Evolutionary conservation across 2,329 filamentous ascomycete genomes (phyloP).

Genomic region (Ophiocordyceps australis): DNA sequence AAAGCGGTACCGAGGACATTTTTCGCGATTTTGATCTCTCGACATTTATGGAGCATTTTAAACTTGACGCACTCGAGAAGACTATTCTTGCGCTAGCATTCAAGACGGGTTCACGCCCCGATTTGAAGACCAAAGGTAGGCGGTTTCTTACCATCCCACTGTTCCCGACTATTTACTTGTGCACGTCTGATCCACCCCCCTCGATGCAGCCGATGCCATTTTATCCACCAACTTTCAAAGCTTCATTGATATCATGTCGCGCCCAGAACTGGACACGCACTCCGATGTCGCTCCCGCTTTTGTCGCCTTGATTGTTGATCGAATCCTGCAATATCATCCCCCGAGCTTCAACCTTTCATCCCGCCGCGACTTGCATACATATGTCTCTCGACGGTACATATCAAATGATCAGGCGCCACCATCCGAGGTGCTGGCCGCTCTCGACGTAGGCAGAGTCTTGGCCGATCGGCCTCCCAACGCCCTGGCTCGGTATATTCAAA

Average conservation of each 20-base stretch:
- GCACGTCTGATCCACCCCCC: slow-evolving; percentile 22
- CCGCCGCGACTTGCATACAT: slow-evolving; percentile 50
- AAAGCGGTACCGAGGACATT: slow-evolving; percentile 76
- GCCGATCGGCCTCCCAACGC: slow-evolving; percentile 36
- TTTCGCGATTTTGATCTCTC: slow-evolving; percentile 95
- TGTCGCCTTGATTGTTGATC: slow-evolving; percentile 66
- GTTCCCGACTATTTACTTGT: slow-evolving; percentile 9
- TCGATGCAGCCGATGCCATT: slow-evolving; percentile 64
- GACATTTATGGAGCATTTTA: slow-evolving; percentile 91
- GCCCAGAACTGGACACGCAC: slow-evolving; percentile 41
- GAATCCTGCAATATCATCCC: slow-evolving; percentile 72
- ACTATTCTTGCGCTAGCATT: slow-evolving; percentile 78
- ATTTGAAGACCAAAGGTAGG: slow-evolving; percentile 79
- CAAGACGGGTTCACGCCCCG: slow-evolving; percentile 60
- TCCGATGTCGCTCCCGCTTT: slow-evolving; percentile 51
- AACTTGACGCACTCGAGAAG: slow-evolving; percentile 75
- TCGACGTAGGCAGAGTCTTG: slow-evolving; percentile 51
- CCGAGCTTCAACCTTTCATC: slow-evolving; percentile 67
- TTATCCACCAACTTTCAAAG: slow-evolving; percentile 61
- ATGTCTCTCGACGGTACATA: slow-evolving; percentile 50
- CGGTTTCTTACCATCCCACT: slow-evolving; percentile 2
- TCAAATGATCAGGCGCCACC: slow-evolving; percentile 46
- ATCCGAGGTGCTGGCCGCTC: slow-evolving; percentile 48
- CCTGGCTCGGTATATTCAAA: slow-evolving; percentile 52
- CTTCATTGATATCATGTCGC: slow-evolving; percentile 61